phyloP scores from a whole-genome alignment of 805 yeast species.

The Metschnikowia aberdeeniae region DNA sequence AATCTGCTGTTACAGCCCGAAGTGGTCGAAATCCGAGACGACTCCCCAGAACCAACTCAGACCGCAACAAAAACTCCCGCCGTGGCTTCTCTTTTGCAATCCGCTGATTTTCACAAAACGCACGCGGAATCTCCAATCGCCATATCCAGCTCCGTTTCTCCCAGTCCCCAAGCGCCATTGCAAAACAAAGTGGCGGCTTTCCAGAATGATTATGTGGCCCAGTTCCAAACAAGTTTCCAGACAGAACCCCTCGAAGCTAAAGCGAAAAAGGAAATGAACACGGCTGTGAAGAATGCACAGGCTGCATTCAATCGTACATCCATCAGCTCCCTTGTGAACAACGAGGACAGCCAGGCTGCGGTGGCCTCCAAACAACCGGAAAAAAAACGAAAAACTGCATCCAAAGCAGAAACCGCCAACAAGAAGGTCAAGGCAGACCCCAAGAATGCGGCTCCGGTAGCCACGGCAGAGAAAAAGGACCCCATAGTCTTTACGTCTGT shows the following conservation, averaged over 20 bases:
- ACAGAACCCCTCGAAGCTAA: background rate
- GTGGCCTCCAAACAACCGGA: conserved; percentile 6
- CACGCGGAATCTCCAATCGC: background rate
- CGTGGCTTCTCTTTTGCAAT: background rate
- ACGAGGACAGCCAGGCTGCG: conserved; percentile 22
- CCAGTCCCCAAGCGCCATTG: background rate
- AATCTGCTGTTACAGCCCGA: background rate
- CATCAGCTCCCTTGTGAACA: conserved; percentile 38
- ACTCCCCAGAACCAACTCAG: background rate
- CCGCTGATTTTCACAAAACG: background rate
- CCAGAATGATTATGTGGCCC: background rate
- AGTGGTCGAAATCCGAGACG: background rate
- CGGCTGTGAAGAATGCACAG: conserved; percentile 3
- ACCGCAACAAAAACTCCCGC: background rate
- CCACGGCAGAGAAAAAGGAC: background rate
- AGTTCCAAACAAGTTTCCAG: conserved; percentile 31
- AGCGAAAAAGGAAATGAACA: background rate
- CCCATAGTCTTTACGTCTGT: background rate
- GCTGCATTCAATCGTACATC: conserved; percentile 28
- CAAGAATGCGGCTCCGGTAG: conserved; percentile 3
- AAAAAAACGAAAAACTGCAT: conserved; percentile 11
- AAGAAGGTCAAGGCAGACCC: conserved; percentile 9
- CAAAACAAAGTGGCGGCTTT: background rate
- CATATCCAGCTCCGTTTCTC: background rate
- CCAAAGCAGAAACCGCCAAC: conserved; percentile 11